Base-by-base conservation (phyloP, 1,284 basidiomycete genomes). In the Amylostereum areolatum region DNA sequence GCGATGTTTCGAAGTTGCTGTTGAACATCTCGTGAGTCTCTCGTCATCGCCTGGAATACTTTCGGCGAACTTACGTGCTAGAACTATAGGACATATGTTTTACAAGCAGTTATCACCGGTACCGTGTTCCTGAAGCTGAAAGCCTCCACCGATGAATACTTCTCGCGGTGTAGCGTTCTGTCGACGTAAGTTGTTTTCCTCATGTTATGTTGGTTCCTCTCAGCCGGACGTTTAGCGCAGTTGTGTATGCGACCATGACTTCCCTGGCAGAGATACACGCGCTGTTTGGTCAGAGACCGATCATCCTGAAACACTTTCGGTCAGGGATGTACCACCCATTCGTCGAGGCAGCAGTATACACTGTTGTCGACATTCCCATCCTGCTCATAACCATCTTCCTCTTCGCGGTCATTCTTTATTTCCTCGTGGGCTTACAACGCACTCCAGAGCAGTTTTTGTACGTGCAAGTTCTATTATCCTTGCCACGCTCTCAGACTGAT, bases 351-450 rank as follows among this genome's bases (percentile, higher is more conserved):
- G 62, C 85, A 25, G 80, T 83, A 8, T 66, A 82, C 43, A 81
- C 80, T 1, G 54, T 85, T 6, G 79, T 81, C 37, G 83, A 84
- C 51, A 61, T 83, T 24, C 83, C 83, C 0, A 67, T 81, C 46
- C 73, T 74, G n/a, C n/a, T n/a, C n/a, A n/a, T n/a, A n/a, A n/a
- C n/a, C n/a, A n/a, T n/a, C n/a, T n/a, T n/a, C n/a, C n/a, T n/a
- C n/a, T 82, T 76, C 57, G 60, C 62, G 39, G 62, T 81, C 43
- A 66, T 84, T 32, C 56, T 83, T 6, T 85, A 84, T 59, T 83
- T 81, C n/a, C n/a, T n/a, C n/a, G n/a, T n/a, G n/a, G n/a, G n/a
- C n/a, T n/a, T n/a, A n/a, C n/a, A n/a, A n/a, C n/a, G n/a, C n/a
- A n/a, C n/a, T n/a, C n/a, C n/a, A n/a, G n/a, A n/a, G n/a, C n/a